A percentile compares a stretch with the other conserved stretches of the same genome.
phyloP scores from a whole-genome alignment of 1,284 basidiomycete species.

The Rugosomyces carneus region DNA sequence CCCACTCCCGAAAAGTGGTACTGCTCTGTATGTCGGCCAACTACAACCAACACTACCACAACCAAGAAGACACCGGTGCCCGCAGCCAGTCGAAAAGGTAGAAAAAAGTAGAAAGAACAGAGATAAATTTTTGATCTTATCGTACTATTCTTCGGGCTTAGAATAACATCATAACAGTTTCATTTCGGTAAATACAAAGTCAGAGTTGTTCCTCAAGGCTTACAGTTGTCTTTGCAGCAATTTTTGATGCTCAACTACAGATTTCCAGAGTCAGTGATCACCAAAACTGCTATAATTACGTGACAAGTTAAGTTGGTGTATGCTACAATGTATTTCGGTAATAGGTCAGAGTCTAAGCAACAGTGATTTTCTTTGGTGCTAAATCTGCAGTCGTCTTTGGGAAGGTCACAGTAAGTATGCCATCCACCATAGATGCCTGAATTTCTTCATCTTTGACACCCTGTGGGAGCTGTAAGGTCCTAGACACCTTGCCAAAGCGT shows the following conservation, averaged over 20 bases:
- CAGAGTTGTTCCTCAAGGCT: too few relatives aligned
- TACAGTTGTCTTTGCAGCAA: too few relatives aligned
- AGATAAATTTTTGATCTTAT: too few relatives aligned
- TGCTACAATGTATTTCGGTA: too few relatives aligned
- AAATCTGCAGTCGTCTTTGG: slow-evolving; percentile 19
- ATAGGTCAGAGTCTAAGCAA: background rate
- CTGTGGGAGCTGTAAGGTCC: slow-evolving; percentile 38
- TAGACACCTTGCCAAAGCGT: slow-evolving; percentile 39
- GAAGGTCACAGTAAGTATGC: slow-evolving; percentile 21
- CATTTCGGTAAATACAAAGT: too few relatives aligned
- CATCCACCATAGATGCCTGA: slow-evolving; percentile 20
- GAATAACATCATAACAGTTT: background rate
- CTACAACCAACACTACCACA: slow-evolving; percentile 8
- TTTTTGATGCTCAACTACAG: too few relatives aligned
- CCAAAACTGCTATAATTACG: too few relatives aligned
- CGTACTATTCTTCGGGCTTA: background rate
- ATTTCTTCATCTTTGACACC: slow-evolving; percentile 31
- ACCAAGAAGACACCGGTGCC: slow-evolving; percentile 15
- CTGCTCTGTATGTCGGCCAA: slow-evolving; percentile 32
- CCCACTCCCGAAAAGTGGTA: slow-evolving; percentile 42
- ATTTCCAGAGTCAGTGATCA: too few relatives aligned
- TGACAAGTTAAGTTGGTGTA: too few relatives aligned
- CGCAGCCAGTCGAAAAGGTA: slow-evolving; percentile 17
- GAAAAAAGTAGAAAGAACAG: slow-evolving; percentile 19
- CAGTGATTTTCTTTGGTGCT: slow-evolving; percentile 20